A percentile compares a stretch with the other conserved stretches of the same genome.
Evolutionary conservation across 176 grass and related monocot genomes (phyloP).

Genomic region (Dendrocalamus sinicus): DNA sequence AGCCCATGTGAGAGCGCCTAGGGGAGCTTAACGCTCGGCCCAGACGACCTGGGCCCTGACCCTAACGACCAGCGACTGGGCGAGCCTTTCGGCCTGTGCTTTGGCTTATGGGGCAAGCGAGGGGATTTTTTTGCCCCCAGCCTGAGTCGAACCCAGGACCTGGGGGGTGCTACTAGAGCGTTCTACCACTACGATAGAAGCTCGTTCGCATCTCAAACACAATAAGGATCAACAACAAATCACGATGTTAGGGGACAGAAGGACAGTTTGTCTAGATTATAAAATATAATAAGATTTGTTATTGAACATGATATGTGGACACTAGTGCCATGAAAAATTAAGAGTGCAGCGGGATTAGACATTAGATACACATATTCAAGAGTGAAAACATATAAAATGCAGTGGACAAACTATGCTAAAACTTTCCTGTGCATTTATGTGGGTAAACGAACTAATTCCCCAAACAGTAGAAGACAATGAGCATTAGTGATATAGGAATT

Average conservation of each 20-base stretch:
- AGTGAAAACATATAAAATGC: constrained; percentile 2
- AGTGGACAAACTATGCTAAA: background rate
- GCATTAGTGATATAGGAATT: background rate
- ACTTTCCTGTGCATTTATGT: background rate
- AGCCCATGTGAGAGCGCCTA: no score
- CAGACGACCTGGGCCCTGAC: no score
- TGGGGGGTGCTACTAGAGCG: no score
- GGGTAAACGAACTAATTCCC: constrained; percentile 18
- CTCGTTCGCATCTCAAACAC: background rate
- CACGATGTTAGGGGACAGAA: background rate
- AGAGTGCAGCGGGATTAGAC: background rate
- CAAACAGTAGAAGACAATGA: background rate
- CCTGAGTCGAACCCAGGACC: no score
- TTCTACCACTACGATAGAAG: no score
- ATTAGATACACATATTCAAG: background rate
- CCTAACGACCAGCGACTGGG: no score
- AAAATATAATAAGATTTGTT: background rate
- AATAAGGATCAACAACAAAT: background rate
- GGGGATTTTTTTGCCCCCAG: no score
- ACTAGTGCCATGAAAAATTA: background rate
- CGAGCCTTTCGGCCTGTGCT: no score
- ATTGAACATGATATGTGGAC: background rate
- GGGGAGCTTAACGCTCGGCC: no score
- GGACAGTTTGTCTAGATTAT: background rate
- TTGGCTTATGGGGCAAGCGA: no score